Evolutionary conservation across 768 basidiomycete species (phyloP), one percentile per base, ranked within the genome.

Genomic region (Grammothele lineata): DNA sequence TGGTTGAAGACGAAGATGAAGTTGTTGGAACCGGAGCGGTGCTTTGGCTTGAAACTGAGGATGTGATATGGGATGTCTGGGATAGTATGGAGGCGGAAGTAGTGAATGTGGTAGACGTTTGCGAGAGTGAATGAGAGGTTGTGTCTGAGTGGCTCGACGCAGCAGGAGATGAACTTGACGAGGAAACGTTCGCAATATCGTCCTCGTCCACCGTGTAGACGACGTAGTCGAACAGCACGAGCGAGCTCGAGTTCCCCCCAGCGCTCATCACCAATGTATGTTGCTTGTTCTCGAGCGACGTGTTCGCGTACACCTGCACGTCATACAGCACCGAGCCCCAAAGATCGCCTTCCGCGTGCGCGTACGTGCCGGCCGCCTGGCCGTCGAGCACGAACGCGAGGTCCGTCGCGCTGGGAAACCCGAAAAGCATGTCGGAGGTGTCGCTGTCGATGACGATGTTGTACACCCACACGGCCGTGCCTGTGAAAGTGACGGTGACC

Each of bases 401-500:
- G 24, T 40, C 48, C 15, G 47, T 41, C n/a, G n/a, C n/a, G n/a
- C n/a, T n/a, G n/a, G n/a, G n/a, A n/a, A n/a, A n/a, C n/a, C n/a
- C n/a, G 34, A 21, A 33, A 3, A 49, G 49, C 0, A 23, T 48
- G 12, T 35, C 26, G 15, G 23, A 34, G n/a, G 24, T 19, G 2
- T 45, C 14, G 21, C n/a, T 19, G 30, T 55, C 44, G 9, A 37
- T 42, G n/a, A 54, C 14, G 11, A 55, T 17, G 19, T 44, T 37
- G 35, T 27, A 50, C 14, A 55, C 53, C 25, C 43, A 50, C 36
- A 55, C 46, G n/a, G 49, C 53, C 9, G 43, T 40, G 4, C 53
- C 53, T 2, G 6, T 37, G 38, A 50, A 50, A 3, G 11, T 21
- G 3, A 32, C 43, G 1, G 38, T 45, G 24, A 50, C 37, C 2